These are phyloP conservation scores for Gonapodya sp. DNA, from an alignment of 192 early-diverging fungal genomes.

Conservation along the genomic window DNA sequence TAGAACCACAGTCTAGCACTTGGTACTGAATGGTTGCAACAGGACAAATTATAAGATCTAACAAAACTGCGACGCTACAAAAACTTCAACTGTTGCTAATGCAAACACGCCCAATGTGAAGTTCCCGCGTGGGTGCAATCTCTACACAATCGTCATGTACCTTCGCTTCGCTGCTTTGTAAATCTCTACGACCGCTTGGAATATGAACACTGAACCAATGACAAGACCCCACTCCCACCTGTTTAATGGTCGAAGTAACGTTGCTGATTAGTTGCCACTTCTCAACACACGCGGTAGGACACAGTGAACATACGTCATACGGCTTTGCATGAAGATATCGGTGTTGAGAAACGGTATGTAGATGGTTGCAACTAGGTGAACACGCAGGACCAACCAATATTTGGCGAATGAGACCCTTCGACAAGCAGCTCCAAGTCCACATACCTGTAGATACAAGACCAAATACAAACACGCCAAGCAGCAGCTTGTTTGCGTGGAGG, in stretches of 20 bases:
- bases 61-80: too few relatives aligned
- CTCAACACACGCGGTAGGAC: too few relatives aligned
- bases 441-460: conserved; percentile 20
- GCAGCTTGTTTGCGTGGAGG: neutral
- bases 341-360: conserved; percentile 62
- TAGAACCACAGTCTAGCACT: too few relatives aligned
- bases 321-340: conserved; percentile 18
- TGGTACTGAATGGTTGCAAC: too few relatives aligned
- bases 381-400: neutral
- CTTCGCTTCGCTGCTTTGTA: conserved; percentile 38
- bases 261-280: too few relatives aligned
- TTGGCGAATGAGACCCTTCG: neutral
- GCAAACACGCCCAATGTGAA: too few relatives aligned
- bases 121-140: too few relatives aligned
- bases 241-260: too few relatives aligned
- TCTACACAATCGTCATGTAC: neutral
- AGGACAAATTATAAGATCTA: too few relatives aligned
- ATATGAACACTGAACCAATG: conserved; percentile 42
- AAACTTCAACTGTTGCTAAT: too few relatives aligned
- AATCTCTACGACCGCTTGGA: conserved; percentile 50
- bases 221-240: conserved; percentile 68
- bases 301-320: conserved; percentile 21
- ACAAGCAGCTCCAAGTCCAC: conserved; percentile 12
- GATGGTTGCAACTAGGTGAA: conserved; percentile 29
- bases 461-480: conserved; percentile 31